Percentiles rank a stretch among this genome's conserved stretches.
These are phyloP conservation scores for Otatea glauca DNA, from an alignment of 176 grass and related monocot species.

Conservation along the genomic window DNA sequence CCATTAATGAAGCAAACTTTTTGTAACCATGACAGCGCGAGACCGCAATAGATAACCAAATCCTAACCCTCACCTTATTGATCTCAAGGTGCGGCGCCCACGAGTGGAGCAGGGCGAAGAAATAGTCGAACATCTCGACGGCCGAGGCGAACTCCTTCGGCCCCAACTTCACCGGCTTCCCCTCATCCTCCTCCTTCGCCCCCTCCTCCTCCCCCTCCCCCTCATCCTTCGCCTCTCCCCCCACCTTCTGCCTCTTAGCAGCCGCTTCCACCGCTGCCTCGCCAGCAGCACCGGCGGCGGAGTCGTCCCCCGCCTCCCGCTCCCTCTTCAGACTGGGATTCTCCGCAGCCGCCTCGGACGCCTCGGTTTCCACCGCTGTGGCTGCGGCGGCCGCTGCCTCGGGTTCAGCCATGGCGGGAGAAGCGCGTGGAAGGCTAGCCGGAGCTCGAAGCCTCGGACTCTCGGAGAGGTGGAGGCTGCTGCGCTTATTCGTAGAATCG, in stretches of 20 bases:
- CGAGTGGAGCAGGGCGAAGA: conserved; percentile 63
- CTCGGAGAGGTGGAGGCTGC: conserved; percentile 16
- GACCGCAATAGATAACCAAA: neutral
- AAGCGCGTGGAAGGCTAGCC: conserved; percentile 8
- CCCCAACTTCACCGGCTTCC: conserved; percentile 62
- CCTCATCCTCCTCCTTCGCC: conserved; percentile 26
- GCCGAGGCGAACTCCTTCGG: conserved; percentile 76
- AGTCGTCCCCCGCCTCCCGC: conserved; percentile 35
- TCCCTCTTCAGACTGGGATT: conserved; percentile 50
- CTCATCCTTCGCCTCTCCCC: conserved; percentile 36
- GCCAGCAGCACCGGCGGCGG: conserved; percentile 15
- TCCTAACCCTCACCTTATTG: conserved; percentile 64
- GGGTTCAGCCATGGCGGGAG: conserved; percentile 44
- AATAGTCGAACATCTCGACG: conserved; percentile 90
- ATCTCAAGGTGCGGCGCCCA: conserved; percentile 73
- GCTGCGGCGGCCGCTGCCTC: conserved; percentile 25
- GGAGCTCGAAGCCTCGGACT: neutral
- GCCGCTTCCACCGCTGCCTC: conserved; percentile 24
- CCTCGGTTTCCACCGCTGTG: conserved; percentile 44
- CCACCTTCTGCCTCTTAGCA: conserved; percentile 46
- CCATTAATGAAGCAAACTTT: neutral
- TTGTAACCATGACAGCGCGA: neutral
- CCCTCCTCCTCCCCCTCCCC: conserved; percentile 25
- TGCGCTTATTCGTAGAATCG: conserved; percentile 23
- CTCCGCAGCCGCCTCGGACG: conserved; percentile 5